Percentiles rank a stretch among this genome's conserved stretches.
Evolutionary conservation across 2,329 filamentous ascomycete genomes (phyloP).

Genomic region (Neurospora sp.): DNA sequence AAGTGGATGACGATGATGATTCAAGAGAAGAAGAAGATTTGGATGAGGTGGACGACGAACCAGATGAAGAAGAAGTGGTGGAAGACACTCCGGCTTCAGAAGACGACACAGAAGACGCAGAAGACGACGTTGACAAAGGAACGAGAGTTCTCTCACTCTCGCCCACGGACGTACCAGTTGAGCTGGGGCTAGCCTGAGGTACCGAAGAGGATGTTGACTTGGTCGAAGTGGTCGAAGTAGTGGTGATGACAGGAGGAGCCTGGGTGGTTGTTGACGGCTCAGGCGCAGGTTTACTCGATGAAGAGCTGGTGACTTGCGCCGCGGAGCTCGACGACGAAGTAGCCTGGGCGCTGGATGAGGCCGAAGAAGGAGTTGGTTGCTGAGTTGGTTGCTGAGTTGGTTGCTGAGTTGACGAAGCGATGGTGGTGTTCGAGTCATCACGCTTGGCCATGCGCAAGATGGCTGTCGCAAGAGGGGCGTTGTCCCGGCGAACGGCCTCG

Average conservation of each 20-base stretch:
- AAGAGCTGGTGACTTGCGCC: slow-evolving; percentile 4
- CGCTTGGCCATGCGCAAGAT: slow-evolving; percentile 57
- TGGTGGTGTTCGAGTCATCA: slow-evolving; percentile 28
- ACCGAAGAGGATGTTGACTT: neutral
- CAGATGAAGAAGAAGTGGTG: slow-evolving; percentile 6
- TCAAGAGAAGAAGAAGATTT: neutral
- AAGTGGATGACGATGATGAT: neutral
- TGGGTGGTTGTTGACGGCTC: slow-evolving; percentile 6
- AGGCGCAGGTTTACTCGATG: slow-evolving; percentile 11
- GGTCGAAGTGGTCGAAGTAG: slow-evolving; percentile 14
- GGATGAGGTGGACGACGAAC: neutral
- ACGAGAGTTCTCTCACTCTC: slow-evolving; percentile 20
- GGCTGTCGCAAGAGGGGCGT: slow-evolving; percentile 51
- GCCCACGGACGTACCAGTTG: slow-evolving; percentile 23
- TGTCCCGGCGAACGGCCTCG: slow-evolving; percentile 49
- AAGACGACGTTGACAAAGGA: slow-evolving; percentile 19
- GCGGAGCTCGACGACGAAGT: slow-evolving; percentile 16
- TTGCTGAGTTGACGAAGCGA: slow-evolving; percentile 10
- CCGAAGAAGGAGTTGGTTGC: neutral
- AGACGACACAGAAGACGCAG: slow-evolving; percentile 10
- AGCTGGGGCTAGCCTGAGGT: slow-evolving; percentile 1
- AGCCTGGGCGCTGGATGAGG: slow-evolving; percentile 14
- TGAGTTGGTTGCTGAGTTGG: slow-evolving; percentile 9
- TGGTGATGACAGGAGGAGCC: slow-evolving; percentile 18
- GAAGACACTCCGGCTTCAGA: slow-evolving; percentile 6